phyloP scores from a whole-genome alignment of 2,329 filamentous ascomycete species.

The Emydomyces testavorans region DNA sequence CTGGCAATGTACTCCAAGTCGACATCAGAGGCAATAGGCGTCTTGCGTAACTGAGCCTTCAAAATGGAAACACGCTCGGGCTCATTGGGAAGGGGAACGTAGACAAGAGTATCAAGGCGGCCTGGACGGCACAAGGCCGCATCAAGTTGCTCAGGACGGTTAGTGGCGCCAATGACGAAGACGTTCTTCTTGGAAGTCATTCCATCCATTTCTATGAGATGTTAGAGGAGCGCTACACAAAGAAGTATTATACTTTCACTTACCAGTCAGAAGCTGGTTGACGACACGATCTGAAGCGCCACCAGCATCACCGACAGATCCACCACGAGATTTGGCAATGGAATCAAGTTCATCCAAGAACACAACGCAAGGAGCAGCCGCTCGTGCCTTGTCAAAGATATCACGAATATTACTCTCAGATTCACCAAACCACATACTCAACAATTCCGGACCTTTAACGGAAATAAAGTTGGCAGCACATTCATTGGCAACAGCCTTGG shows the following conservation, averaged over 20 bases:
- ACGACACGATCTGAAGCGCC: conserved; percentile 99
- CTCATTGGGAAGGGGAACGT: conserved; percentile 93
- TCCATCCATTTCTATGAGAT: conserved; percentile 74
- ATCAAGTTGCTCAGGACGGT: conserved; percentile 96
- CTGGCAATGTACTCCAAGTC: conserved; percentile 84
- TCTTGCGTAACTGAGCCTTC: conserved; percentile 95
- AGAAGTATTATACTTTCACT: conserved; percentile 30
- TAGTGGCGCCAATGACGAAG: conserved; percentile 97
- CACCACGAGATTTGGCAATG: conserved; percentile 98
- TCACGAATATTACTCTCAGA: conserved; percentile 99
- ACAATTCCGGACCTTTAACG: conserved; percentile 92
- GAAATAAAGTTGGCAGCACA: conserved; percentile 99
- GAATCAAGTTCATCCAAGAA: conserved; percentile 98
- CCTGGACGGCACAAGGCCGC: conserved; percentile 95
- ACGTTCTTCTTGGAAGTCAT: conserved; percentile 99
- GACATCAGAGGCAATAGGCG: conserved; percentile 76
- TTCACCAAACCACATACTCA: conserved; percentile 99
- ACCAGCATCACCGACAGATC: conserved; percentile 87
- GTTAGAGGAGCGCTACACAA: conserved; percentile 33
- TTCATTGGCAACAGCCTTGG: conserved; percentile 98
- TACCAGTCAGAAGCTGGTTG: conserved; percentile 95
- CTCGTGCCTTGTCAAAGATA: conserved; percentile 98
- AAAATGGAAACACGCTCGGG: conserved; percentile 79
- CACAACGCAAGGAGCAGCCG: conserved; percentile 93
- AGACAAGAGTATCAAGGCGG: conserved; percentile 96